A percentile compares a stretch with the other conserved stretches of the same genome.
Evolutionary conservation across 1,284 basidiomycete species (phyloP).

Genomic region (Naganishia sp.): DNA sequence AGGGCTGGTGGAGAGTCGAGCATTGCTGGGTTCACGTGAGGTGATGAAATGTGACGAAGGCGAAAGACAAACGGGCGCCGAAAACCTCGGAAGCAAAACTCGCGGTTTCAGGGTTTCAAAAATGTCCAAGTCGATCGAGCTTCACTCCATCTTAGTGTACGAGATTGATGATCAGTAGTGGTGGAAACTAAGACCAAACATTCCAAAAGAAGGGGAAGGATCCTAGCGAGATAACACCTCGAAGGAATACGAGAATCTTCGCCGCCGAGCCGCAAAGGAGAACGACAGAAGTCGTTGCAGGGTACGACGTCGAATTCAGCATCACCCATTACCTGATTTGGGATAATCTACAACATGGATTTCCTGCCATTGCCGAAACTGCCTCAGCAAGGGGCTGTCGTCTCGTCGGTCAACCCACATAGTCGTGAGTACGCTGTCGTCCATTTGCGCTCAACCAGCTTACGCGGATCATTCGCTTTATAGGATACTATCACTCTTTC

Average conservation of each 20-base stretch:
- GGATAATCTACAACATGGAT: slow-evolving; percentile 43
- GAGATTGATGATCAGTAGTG: no score
- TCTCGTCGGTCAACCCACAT: slow-evolving; percentile 49
- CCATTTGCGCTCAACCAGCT: not conserved
- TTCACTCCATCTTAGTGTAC: no score
- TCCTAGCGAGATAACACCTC: no score
- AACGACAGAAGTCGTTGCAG: no score
- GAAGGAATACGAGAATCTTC: no score
- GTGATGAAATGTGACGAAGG: no score
- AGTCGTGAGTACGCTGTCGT: slow-evolving; percentile 38
- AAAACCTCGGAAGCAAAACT: slow-evolving; percentile 8
- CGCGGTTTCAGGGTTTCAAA: slow-evolving; percentile 20
- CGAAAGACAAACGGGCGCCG: slow-evolving; percentile 10
- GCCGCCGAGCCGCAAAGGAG: no score
- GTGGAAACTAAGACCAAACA: not conserved
- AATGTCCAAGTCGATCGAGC: slow-evolving; percentile 22
- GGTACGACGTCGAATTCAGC: not conserved
- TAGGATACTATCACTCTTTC: slow-evolving; percentile 52
- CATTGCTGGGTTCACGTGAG: no score
- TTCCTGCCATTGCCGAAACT: slow-evolving; percentile 49
- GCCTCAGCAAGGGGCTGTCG: slow-evolving; percentile 46
- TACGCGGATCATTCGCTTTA: not conserved
- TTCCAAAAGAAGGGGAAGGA: not conserved
- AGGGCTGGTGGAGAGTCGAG: no score
- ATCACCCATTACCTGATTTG: no score